phyloP scores from a whole-genome alignment of 192 early-diverging fungal species.

The Gigaspora rosea region DNA sequence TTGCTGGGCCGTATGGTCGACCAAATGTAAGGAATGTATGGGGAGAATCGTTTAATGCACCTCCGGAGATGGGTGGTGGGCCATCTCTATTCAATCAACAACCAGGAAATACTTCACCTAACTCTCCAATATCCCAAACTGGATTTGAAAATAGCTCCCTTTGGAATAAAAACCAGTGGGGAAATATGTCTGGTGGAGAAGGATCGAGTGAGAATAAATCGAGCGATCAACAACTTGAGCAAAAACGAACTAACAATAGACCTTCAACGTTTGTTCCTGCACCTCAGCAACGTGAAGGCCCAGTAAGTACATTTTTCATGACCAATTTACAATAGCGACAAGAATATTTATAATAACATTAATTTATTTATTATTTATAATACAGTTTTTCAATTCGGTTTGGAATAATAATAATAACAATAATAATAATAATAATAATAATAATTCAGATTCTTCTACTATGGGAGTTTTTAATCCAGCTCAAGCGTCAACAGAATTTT shows the following conservation, averaged over 20 bases:
- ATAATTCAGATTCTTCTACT: not conserved
- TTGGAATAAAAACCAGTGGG: slow-evolving; percentile 18
- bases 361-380: not conserved
- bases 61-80: slow-evolving; percentile 2
- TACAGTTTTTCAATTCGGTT: slow-evolving; percentile 15
- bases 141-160: not conserved
- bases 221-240: not conserved
- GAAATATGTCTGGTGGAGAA: not conserved
- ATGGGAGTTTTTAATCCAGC: slow-evolving; percentile 18
- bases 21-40: slow-evolving; percentile 19
- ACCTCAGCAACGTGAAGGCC: slow-evolving; percentile 16
- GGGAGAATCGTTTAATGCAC: slow-evolving; percentile 15
- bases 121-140: not conserved
- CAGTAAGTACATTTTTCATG: slow-evolving; percentile 4
- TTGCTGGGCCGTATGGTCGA: not conserved
- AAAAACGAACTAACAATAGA: slow-evolving; percentile 16
- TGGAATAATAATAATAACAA: slow-evolving; percentile 8
- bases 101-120: not conserved
- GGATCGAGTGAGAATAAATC: slow-evolving; percentile 16
- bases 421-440: no score
- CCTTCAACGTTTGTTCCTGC: not conserved
- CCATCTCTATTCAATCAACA: not conserved
- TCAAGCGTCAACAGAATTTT: slow-evolving; percentile 3
- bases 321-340: not conserved
- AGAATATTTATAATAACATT: not conserved